A percentile compares a stretch with the other conserved stretches of the same genome.
Evolutionary conservation across 202 grass and related monocot genomes (phyloP).

Genomic region (Eragrostis tef): DNA sequence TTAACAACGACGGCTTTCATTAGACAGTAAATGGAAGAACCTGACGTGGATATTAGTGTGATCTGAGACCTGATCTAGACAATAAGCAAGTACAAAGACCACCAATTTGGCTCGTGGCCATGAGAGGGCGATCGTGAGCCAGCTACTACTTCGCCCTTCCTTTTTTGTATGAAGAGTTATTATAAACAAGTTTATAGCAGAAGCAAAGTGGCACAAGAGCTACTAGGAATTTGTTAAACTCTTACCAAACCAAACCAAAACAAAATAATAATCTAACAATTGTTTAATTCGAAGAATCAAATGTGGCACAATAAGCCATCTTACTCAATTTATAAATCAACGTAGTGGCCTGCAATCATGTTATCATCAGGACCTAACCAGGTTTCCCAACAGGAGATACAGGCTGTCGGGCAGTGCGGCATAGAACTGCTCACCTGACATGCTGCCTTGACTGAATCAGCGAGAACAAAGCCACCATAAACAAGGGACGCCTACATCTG

Average conservation of each 20-base stretch:
- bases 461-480: not conserved
- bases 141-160: not conserved
- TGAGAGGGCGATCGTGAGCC: not conserved
- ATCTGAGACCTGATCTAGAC: not conserved
- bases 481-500: not conserved
- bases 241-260: not conserved
- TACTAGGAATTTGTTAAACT: not conserved
- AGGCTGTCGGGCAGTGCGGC: slow-evolving; percentile 19
- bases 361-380: not conserved
- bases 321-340: not conserved
- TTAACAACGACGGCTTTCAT: slow-evolving; percentile 7
- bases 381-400: not conserved
- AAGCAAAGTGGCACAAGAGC: not conserved
- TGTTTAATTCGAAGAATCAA: not conserved
- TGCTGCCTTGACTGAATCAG: not conserved
- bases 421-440: not conserved
- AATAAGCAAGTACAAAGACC: too few species aligned
- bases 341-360: not conserved
- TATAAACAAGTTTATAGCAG: not conserved
- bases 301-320: not conserved
- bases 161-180: not conserved
- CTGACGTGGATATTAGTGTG: slow-evolving; percentile 36
- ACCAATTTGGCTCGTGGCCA: not conserved
- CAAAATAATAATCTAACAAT: not conserved
- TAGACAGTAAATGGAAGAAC: not conserved